phyloP scores from a whole-genome alignment of 1,139 yeast species.

The Zygotorulaspora mrakii region DNA sequence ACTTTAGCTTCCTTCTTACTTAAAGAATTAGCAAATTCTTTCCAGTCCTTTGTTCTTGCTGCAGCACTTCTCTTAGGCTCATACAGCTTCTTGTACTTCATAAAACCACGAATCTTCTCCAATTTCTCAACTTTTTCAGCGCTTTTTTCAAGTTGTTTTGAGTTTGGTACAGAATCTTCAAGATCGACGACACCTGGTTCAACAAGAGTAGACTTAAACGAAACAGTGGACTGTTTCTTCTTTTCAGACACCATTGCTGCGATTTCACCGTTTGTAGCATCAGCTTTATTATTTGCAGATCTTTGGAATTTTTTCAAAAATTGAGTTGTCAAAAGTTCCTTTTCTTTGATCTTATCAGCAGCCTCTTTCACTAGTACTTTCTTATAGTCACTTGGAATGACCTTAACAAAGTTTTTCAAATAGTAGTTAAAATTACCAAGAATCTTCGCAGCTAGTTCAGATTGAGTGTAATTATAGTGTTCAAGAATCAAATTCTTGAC shows the following conservation, averaged over 20 bases:
- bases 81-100: constrained; percentile 85
- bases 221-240: constrained; percentile 44
- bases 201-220: constrained; percentile 42
- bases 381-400: constrained; percentile 88
- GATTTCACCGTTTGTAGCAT: constrained; percentile 83
- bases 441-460: constrained; percentile 82
- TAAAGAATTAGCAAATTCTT: constrained; percentile 78
- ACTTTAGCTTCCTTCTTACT: constrained; percentile 79
- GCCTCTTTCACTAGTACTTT: constrained; percentile 80
- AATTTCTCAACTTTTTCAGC: constrained; percentile 55
- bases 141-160: constrained; percentile 57
- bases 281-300: constrained; percentile 75
- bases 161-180: constrained; percentile 81
- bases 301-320: constrained; percentile 51
- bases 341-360: constrained; percentile 49
- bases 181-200: constrained; percentile 89
- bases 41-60: constrained; percentile 84
- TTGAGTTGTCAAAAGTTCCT: constrained; percentile 50
- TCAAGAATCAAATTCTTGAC: constrained; percentile 91
- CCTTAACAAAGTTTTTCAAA: constrained; percentile 87
- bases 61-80: constrained; percentile 81
- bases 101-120: constrained; percentile 74
- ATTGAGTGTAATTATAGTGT: constrained; percentile 90
- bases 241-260: constrained; percentile 42
- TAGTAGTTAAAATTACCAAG: constrained; percentile 83